Evolutionary conservation across 345 rosid genomes (phyloP).

Genomic region (Trapa incisa): DNA sequence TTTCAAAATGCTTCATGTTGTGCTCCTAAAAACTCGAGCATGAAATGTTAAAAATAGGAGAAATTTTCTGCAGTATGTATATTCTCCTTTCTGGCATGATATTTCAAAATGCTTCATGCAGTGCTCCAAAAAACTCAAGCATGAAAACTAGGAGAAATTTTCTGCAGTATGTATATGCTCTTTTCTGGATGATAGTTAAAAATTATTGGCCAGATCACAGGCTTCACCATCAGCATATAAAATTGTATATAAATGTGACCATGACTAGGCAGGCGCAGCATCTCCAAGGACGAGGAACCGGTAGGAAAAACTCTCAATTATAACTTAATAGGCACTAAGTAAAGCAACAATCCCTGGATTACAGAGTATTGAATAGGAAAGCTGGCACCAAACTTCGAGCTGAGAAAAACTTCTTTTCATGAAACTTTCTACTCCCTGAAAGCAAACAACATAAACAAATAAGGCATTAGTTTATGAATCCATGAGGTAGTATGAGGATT

Average conservation of each 20-base stretch:
- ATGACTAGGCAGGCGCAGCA: neutral
- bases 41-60: no score
- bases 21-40: no score
- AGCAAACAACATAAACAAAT: neutral
- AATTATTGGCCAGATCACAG: neutral
- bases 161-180: neutral
- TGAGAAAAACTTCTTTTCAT: neutral
- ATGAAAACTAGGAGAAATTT: neutral
- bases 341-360: neutral
- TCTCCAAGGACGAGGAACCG: neutral
- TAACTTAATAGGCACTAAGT: neutral
- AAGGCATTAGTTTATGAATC: neutral
- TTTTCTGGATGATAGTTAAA: neutral
- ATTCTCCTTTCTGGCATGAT: neutral
- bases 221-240: neutral
- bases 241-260: neutral
- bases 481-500: neutral
- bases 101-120: no score
- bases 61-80: neutral
- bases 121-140: no score
- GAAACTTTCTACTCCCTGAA: neutral
- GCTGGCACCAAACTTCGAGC: neutral
- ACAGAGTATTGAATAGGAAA: neutral
- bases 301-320: neutral
- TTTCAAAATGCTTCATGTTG: no score